A percentile compares a stretch with the other conserved stretches of the same genome.
phyloP scores from a whole-genome alignment of 2,329 filamentous ascomycete genomes.

The Byssothecium circinans region DNA sequence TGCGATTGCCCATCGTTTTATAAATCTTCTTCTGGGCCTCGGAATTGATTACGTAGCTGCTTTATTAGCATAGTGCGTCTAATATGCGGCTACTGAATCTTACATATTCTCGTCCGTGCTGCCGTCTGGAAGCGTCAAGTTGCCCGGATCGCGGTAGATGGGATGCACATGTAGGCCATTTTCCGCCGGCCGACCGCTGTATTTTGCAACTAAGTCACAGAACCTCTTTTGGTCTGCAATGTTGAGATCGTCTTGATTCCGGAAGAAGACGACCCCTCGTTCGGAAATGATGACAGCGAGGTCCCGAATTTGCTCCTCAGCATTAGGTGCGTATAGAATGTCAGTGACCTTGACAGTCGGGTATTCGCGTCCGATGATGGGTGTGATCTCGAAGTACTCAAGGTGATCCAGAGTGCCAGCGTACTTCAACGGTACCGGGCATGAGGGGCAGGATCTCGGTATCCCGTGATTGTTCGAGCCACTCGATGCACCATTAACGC shows the following conservation, averaged over 20 bases:
- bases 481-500: slow-evolving; percentile 4
- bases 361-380: slow-evolving; percentile 64
- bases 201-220: slow-evolving; percentile 49
- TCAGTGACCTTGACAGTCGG: slow-evolving; percentile 61
- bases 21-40: slow-evolving; percentile 46
- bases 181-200: slow-evolving; percentile 57
- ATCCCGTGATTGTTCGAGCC: slow-evolving; percentile 7
- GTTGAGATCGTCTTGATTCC: slow-evolving; percentile 53
- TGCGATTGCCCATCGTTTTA: slow-evolving; percentile 37
- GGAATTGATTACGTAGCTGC: slow-evolving; percentile 65
- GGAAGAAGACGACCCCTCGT: slow-evolving; percentile 58
- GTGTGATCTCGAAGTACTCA: slow-evolving; percentile 61
- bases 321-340: slow-evolving; percentile 63
- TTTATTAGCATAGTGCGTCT: neutral
- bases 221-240: slow-evolving; percentile 57
- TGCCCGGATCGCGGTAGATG: slow-evolving; percentile 41
- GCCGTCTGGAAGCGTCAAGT: slow-evolving; percentile 18
- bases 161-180: slow-evolving; percentile 65
- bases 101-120: slow-evolving; percentile 22
- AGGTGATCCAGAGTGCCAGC: slow-evolving; percentile 55
- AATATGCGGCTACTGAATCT: neutral
- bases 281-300: slow-evolving; percentile 55
- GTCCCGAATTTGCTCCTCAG: slow-evolving; percentile 65
- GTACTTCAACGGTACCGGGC: slow-evolving; percentile 44
- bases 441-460: slow-evolving; percentile 17